Evolutionary conservation across 2,329 filamentous ascomycete species (phyloP).

Genomic region (Fusarium redolens): DNA sequence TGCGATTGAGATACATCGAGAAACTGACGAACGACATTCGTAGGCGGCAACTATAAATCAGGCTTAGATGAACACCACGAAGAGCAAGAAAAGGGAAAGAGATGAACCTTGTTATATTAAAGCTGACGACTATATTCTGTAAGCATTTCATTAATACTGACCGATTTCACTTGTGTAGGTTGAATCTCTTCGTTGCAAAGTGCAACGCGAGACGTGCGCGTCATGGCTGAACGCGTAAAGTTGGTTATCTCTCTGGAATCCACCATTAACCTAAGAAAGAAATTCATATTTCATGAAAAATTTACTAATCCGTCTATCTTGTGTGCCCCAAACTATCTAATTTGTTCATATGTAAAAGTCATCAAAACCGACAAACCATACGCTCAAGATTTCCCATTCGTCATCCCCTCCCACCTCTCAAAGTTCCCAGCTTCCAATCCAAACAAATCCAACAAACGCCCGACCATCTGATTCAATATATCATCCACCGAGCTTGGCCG

Average conservation of each 20-base stretch:
- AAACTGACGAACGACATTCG: no score
- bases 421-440: slow-evolving; percentile 6
- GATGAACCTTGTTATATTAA: neutral
- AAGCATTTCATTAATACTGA: rapidly evolving
- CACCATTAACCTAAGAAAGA: no score
- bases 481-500: slow-evolving; percentile 8
- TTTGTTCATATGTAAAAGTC: neutral
- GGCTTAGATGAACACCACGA: neutral
- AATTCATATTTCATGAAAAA: neutral
- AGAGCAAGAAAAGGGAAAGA: neutral
- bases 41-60: no score
- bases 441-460: slow-evolving; percentile 23
- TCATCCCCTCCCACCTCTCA: slow-evolving; percentile 6
- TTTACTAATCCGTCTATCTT: neutral
- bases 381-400: neutral
- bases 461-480: slow-evolving; percentile 21
- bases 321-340: neutral
- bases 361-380: neutral
- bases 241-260: neutral
- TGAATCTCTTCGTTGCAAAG: neutral
- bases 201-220: neutral
- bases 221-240: no score
- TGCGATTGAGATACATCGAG: no score
- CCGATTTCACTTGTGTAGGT: neutral
- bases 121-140: rapidly evolving